Evolutionary conservation across 768 basidiomycete species (phyloP), one percentile per base, ranked within the genome.

Genomic region (Trametes punicea): DNA sequence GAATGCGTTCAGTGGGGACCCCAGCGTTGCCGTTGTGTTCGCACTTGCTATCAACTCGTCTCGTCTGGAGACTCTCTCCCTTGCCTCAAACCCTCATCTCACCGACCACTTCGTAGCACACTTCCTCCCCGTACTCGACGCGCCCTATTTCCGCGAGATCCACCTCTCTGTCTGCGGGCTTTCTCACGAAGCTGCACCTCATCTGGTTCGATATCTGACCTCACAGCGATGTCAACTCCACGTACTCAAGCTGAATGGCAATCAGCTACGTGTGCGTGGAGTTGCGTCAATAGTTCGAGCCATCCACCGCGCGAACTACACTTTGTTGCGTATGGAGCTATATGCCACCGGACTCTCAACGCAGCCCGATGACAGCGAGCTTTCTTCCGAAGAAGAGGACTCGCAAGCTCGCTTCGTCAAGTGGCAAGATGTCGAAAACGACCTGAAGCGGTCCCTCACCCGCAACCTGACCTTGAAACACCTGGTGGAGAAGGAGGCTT

Each of bases 41-140:
- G 67, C 77, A 6, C 63, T 64, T 1, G 79, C 84, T 9, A 42
- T 88, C 46, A 87, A 84, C 62, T 66, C 73, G 2, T 88, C 87
- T 0, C 72, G 61, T 26, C 67, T 88, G 38, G 73, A 75, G 58
- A 67, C 73, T 1, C 70, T 88, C 30, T 76, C 79, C 44, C 65
- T 88, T 23, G 77, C 80, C 16, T 75, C 74, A 44, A 81, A 82
- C 62, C 60, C 57, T n/a, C 55, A 51, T 18, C 74, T 85, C n/a
- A 75, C 75, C 13, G 83, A 86, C 57, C 47, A 66, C 7, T 84
- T 87, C 62, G 60, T 77, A 23, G 65, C 70, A 15, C 63, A 62
- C 0, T 83, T 87, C 68, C 61, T 87, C n/a, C 74, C 82, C 1
- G 56, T 56, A 6, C 75, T 88, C 23, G 63, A 74, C n/a, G 70